phyloP scores from a whole-genome alignment of 257 asterid genomes.

The Striga asiatica region DNA sequence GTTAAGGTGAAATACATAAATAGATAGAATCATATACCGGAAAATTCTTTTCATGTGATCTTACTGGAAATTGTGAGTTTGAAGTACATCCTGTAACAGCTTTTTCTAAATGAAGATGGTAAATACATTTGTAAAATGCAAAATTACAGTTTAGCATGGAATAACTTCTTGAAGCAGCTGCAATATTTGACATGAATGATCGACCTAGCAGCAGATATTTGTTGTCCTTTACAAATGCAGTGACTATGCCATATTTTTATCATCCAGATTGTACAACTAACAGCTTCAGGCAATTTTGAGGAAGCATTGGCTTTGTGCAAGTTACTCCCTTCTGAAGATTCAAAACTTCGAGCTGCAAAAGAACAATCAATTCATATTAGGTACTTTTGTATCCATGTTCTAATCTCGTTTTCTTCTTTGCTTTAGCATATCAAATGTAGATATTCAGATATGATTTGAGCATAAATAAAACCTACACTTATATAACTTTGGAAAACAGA shows the following conservation, averaged over 20 bases:
- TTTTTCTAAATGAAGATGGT: constrained; percentile 3
- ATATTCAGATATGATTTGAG: not conserved
- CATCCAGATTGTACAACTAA: constrained; percentile 86
- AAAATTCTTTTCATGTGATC: not conserved
- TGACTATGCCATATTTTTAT: constrained; percentile 18
- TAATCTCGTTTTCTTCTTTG: not conserved
- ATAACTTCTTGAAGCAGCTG: constrained; percentile 4
- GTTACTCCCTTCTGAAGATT: constrained; percentile 95
- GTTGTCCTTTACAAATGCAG: not conserved
- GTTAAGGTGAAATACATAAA: too few relatives aligned
- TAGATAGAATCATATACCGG: not conserved
- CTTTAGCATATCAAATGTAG: not conserved
- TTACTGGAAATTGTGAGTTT: not conserved
- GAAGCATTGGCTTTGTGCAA: constrained; percentile 95
- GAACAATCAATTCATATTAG: constrained; percentile 97
- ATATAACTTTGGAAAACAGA: not conserved
- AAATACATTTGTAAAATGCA: not conserved
- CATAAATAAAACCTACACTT: not conserved
- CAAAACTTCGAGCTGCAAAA: constrained; percentile 85
- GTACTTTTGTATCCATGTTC: constrained; percentile 22
- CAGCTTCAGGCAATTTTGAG: constrained; percentile 97
- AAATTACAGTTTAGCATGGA: not conserved
- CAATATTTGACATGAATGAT: not conserved
- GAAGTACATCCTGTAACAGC: not conserved
- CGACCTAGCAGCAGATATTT: constrained; percentile 5